Evolutionary conservation across 2,329 filamentous ascomycete genomes (phyloP), one percentile per base, ranked within the genome.

Genomic region (Aspergillus awamori): DNA sequence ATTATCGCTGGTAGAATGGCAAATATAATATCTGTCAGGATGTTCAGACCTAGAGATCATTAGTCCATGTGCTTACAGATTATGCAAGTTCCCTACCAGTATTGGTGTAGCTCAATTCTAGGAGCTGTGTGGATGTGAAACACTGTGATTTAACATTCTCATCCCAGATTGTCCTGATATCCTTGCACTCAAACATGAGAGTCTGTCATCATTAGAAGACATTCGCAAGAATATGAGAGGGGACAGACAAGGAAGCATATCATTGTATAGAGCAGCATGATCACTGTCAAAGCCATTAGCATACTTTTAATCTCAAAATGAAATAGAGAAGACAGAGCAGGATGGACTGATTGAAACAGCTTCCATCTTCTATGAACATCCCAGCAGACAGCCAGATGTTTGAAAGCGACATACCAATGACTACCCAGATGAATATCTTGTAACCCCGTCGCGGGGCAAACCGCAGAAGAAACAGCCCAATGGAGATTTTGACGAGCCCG

Each of bases 141-240:
- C 83, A 84, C 1, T 71, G 76, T 0, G 75, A 70, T 8, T 74
- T 67, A 2, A 79, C 71, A 0, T 66, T 68, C 0, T 41, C 48
- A 62, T 85, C 80, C 82, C 82, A 85, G 28, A 78, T 74, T 0
- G 79, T 62, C 5, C 76, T 73, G 1, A 84, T 69, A 45, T 84
- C 75, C 5, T 74, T 77, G 53, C 83, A 85, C 60, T 85, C 81
- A 1, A 83, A 68, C 2, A 84, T 59, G 1, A 84, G 63, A 0
- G 82, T 83, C 70, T 83, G 74, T 10, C 4, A 38, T n/a, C 11
- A 54, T 10, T 56, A 15, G 20, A 20, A 20, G 20, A 20, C 20
- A 20, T 20, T 20, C 20, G 20, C 20, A 20, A 20, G 20, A 20
- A 20, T 20, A 20, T 20, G 20, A 20, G 20, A 20, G 20, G 20